phyloP scores from a whole-genome alignment of 305 asterid genomes.

The Fraxinus sp. region DNA sequence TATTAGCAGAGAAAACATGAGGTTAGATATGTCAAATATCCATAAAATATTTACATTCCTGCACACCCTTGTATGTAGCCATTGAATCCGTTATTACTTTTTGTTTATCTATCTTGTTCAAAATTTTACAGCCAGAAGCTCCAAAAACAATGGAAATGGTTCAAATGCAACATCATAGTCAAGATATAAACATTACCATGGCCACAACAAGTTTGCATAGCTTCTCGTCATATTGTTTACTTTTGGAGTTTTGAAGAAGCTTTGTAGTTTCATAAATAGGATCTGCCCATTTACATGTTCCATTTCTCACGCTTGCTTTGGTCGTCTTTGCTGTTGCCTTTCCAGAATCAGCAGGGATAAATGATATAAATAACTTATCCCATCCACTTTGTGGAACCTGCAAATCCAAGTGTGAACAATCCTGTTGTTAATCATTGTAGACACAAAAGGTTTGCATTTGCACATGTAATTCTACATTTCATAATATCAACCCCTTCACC shows the following conservation, averaged over 20 bases:
- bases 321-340: conserved; percentile 87
- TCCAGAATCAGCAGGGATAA: conserved; percentile 77
- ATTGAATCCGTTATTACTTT: background rate
- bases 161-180: conserved; percentile 7
- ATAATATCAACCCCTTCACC: background rate
- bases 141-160: background rate
- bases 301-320: conserved; percentile 91
- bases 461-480: background rate
- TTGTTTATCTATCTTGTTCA: conserved; percentile 7
- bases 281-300: conserved; percentile 98
- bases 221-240: conserved; percentile 87
- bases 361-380: conserved; percentile 93
- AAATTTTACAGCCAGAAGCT: conserved; percentile 8
- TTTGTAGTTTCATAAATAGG: conserved; percentile 97
- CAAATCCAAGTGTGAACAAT: conserved; percentile 25
- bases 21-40: background rate
- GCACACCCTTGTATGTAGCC: background rate
- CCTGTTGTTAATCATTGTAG: conserved; percentile 10
- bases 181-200: conserved; percentile 60
- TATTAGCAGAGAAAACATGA: background rate
- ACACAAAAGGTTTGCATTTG: background rate
- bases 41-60: background rate
- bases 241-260: conserved; percentile 88
- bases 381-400: conserved; percentile 97
- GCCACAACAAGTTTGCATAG: conserved; percentile 89